Base-by-base conservation (phyloP, 129 eudicot genomes). In the Centrapalus pauciflorus region DNA sequence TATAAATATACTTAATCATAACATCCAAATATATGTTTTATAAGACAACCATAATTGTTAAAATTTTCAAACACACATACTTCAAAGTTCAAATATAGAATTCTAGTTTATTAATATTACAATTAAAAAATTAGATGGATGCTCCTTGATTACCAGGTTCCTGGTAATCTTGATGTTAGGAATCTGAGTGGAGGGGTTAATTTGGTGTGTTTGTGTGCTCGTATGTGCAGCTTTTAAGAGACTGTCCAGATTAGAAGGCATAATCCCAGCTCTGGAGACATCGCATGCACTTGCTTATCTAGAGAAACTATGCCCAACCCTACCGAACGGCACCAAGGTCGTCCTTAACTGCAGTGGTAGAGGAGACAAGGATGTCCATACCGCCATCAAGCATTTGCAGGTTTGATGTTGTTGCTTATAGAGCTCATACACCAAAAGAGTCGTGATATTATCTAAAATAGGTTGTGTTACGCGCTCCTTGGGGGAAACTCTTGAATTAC, bases 261-360 rank as follows among this genome's bases (percentile, higher is more conserved):
- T 91, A 30, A 82, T 91, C 56, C 96, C 97, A 4, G 97, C 97
- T 8, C 55, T 91, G 26, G 94, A 90, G 79, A 85, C 96, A 55
- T 90, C 97, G 37, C 97, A 90, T 69, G 97, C 94, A 2, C 72
- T 90, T 5, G 97, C 94, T 7, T 82, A 77, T 72, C 66, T 90
- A 10, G 97, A 90, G 89, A 90, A 83, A 74, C 79, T 90, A 32
- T 90, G 96, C 50, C 97, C 97, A 4, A 79, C 88, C 16, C 83
- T 90, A 17, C 79, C 90, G 2, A 78, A 87, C 69, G 96, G 90
- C 33, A 79, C 94, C 16, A 87, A 85, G 76, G 84, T 90, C 10
- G 98, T 92, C 19, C 70, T 92, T 16, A 92, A 88, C 77, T 88
- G 90, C 84, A 88, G 95, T 74, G 98, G 98, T 26, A 85, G 95